Evolutionary conservation across 2,329 filamentous ascomycete species (phyloP).

Genomic region (Trichoderma sp.): DNA sequence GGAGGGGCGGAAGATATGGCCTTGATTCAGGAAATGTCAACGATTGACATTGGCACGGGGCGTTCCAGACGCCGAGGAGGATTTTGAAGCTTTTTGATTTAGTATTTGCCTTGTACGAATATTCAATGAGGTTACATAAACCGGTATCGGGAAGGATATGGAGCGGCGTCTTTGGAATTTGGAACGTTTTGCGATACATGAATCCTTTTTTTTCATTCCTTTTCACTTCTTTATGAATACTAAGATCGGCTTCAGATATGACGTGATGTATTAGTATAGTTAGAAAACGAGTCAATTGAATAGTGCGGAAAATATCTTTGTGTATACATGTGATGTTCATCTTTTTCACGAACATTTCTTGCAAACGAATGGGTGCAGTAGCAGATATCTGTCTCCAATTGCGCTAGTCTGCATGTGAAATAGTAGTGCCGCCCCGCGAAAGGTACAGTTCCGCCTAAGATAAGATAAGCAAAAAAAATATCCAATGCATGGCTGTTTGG

Average conservation of each 20-base stretch:
- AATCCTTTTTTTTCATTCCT: neutral
- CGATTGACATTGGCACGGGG: constrained; percentile 63
- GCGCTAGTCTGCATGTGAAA: neutral
- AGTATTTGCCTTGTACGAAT: constrained; percentile 6
- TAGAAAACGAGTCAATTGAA: neutral
- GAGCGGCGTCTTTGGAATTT: constrained; percentile 11
- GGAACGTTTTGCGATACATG: neutral
- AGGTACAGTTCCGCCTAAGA: neutral
- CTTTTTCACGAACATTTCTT: neutral
- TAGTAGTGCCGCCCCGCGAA: neutral
- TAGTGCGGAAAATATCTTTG: neutral
- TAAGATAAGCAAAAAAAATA: constrained; percentile 16
- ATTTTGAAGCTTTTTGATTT: constrained; percentile 32
- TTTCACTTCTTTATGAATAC: neutral
- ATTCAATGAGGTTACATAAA: constrained; percentile 21
- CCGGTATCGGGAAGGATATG: neutral
- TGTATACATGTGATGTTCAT: neutral
- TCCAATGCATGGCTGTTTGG: neutral
- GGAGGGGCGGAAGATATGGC: constrained; percentile 52
- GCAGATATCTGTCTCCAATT: neutral
- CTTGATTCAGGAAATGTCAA: constrained; percentile 68
- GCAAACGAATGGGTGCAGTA: neutral
- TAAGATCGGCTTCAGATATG: constrained; percentile 9
- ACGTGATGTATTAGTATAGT: neutral
- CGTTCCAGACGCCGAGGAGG: constrained; percentile 52